Conservation (phyloP, 805 yeast genomes). For the Wickerhamiella allomyrinae region DNA sequence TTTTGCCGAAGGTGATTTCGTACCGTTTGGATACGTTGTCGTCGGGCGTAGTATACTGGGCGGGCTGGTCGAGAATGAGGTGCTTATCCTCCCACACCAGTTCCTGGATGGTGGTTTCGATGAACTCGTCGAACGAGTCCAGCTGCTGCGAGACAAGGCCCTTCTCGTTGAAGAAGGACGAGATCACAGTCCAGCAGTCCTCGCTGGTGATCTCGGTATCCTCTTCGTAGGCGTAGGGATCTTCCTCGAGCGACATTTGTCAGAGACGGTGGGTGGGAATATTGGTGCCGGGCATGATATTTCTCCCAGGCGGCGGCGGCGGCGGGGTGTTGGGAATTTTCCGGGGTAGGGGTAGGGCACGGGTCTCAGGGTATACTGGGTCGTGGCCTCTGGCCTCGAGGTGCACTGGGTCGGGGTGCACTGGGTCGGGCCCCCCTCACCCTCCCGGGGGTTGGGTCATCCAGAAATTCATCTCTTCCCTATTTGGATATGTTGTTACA, state of each 20-base stretch:
- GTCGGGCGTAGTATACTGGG: slow-evolving; percentile 84
- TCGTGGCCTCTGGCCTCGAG: too few relatives aligned
- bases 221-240: slow-evolving; percentile 47
- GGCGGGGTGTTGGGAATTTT: not conserved
- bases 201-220: slow-evolving; percentile 76
- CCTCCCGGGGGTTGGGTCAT: too few relatives aligned
- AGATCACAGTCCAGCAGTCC: slow-evolving; percentile 98
- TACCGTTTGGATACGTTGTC: slow-evolving; percentile 86
- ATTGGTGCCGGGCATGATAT: not conserved
- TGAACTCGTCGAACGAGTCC: slow-evolving; percentile 96
- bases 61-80: slow-evolving; percentile 90
- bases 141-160: slow-evolving; percentile 96
- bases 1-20: slow-evolving; percentile 95
- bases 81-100: slow-evolving; percentile 92
- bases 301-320: not conserved
- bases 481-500: too few relatives aligned
- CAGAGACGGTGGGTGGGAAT: not conserved
- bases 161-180: slow-evolving; percentile 88
- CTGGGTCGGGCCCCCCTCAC: too few relatives aligned
- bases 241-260: slow-evolving; percentile 9
- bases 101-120: slow-evolving; percentile 91
- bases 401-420: too few relatives aligned
- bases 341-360: too few relatives aligned
- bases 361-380: too few relatives aligned
- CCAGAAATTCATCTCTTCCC: too few relatives aligned